Evolutionary conservation across 148 eudicot genomes (phyloP).

Genomic region (Salicornia ramosissima): DNA sequence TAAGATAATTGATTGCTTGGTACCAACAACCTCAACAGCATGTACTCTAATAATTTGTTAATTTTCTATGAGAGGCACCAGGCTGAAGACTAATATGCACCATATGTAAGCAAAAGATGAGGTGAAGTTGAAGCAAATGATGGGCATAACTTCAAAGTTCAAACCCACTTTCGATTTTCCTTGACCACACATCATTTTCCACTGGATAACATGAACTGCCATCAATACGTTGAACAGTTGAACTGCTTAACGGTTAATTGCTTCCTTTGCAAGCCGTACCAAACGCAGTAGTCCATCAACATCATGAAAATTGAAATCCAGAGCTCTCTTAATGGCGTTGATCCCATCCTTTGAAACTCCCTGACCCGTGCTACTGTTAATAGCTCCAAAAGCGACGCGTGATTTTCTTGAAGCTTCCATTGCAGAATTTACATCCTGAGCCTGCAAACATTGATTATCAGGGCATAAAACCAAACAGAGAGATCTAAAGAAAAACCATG

Average conservation of each 20-base stretch:
- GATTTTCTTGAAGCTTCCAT: slow-evolving; percentile 99
- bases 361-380: slow-evolving; percentile 41
- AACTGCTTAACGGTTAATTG: slow-evolving; percentile 41
- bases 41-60: slow-evolving; percentile 4
- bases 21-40: slow-evolving; percentile 7
- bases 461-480: not conserved
- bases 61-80: slow-evolving; percentile 12
- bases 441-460: slow-evolving; percentile 46
- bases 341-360: slow-evolving; percentile 42
- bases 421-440: slow-evolving; percentile 69
- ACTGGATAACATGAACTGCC: slow-evolving; percentile 7
- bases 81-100: slow-evolving; percentile 14
- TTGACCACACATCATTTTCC: not conserved
- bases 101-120: slow-evolving; percentile 9
- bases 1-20: not conserved
- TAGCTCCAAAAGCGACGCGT: slow-evolving; percentile 64
- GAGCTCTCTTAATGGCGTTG: slow-evolving; percentile 63
- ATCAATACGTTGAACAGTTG: not conserved
- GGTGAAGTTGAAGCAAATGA: too few relatives aligned
- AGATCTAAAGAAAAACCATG: not conserved
- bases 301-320: slow-evolving; percentile 89
- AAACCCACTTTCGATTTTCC: not conserved
- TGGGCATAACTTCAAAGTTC: too few relatives aligned
- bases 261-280: slow-evolving; percentile 84
- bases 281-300: slow-evolving; percentile 73